These are phyloP conservation scores for Cercospora janseana DNA, from an alignment of 2,329 filamentous ascomycete genomes.

Conservation along the genomic window DNA sequence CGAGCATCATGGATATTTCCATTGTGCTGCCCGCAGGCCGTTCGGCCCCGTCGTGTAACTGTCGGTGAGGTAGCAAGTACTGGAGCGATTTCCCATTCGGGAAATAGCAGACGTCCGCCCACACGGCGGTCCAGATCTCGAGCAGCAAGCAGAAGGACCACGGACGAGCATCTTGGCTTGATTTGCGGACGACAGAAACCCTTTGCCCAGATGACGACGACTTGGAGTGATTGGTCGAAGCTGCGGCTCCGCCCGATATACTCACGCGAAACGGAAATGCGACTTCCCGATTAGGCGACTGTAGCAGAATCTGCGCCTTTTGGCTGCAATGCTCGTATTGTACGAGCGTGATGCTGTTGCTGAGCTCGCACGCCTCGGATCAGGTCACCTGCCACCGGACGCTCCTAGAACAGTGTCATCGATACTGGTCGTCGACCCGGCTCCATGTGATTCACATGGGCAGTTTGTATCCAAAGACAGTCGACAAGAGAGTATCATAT, in stretches of 20 bases:
- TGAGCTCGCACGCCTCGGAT: too few relatives aligned
- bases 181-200: neutral
- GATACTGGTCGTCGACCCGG: too few relatives aligned
- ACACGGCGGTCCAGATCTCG: neutral
- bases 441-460: too few relatives aligned
- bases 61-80: neutral
- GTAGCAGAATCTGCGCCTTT: neutral
- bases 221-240: neutral
- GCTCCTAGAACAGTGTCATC: too few relatives aligned
- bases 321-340: too few relatives aligned
- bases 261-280: conserved; percentile 4
- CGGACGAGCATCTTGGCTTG: neutral
- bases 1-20: neutral
- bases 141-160: neutral
- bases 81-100: conserved; percentile 1
- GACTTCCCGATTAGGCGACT: conserved; percentile 1
- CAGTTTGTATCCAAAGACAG: too few relatives aligned
- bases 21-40: neutral
- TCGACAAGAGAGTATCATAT: too few relatives aligned
- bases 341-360: too few relatives aligned
- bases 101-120: neutral
- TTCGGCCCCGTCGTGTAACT: neutral
- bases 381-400: too few relatives aligned
- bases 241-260: neutral
- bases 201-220: too few relatives aligned